A percentile compares a stretch with the other conserved stretches of the same genome.
These are phyloP conservation scores for Phoenix dactylifera DNA, from an alignment of 176 grass and related monocot species.

Conservation along the genomic window DNA sequence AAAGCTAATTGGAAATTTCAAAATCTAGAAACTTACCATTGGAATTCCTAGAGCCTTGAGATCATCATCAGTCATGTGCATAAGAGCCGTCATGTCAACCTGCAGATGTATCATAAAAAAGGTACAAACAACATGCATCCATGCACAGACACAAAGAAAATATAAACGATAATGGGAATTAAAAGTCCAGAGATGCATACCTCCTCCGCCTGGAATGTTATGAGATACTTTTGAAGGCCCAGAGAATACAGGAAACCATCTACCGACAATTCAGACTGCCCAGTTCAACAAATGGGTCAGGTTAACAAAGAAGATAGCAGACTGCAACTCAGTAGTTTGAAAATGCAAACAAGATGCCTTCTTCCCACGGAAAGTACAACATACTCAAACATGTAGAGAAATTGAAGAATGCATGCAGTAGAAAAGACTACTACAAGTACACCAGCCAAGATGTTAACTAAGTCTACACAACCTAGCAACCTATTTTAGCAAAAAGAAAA, in stretches of 20 bases:
- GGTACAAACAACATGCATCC: background rate
- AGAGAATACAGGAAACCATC: conserved; percentile 81
- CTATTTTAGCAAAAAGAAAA: too few relatives aligned
- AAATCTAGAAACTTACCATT: conserved; percentile 46
- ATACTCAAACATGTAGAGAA: too few relatives aligned
- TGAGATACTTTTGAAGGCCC: conserved; percentile 83
- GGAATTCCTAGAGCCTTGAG: conserved; percentile 91
- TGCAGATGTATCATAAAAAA: conserved; percentile 27
- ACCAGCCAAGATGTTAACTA: too few relatives aligned
- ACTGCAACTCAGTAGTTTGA: too few relatives aligned
- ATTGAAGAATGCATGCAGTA: too few relatives aligned
- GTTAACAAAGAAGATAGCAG: too few relatives aligned
- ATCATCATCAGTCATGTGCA: conserved; percentile 93
- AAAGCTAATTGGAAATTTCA: conserved; percentile 5
- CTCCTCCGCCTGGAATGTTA: conserved; percentile 94
- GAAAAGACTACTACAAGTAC: too few relatives aligned
- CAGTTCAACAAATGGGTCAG: background rate
- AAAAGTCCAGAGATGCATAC: conserved; percentile 16
- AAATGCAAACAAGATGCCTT: too few relatives aligned
- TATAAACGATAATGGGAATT: too few relatives aligned
- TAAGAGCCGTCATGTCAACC: conserved; percentile 93
- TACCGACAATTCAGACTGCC: conserved; percentile 61
- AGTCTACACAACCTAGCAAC: too few relatives aligned
- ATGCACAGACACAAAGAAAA: too few relatives aligned
- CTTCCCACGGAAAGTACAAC: too few relatives aligned